Evolutionary conservation across 768 basidiomycete genomes (phyloP).

Genomic region (Boletus coccyginus): DNA sequence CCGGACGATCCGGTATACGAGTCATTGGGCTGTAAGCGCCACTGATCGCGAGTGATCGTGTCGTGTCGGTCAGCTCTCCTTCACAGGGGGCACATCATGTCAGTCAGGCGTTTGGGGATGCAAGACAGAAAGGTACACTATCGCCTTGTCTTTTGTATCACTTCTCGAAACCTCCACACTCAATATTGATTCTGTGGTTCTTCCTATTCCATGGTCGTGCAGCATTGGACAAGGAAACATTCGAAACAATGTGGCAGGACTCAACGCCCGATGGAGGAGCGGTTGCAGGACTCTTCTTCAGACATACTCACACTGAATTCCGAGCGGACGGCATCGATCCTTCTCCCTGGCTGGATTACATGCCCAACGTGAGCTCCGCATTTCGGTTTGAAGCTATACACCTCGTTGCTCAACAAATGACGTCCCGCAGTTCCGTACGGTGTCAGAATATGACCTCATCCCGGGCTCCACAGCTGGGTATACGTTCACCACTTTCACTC

Average conservation of each 20-base stretch:
- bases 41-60: background rate
- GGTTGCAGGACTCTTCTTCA: conserved; percentile 61
- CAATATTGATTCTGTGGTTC: background rate
- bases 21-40: conserved; percentile 72
- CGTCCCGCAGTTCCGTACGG: conserved; percentile 29
- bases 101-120: conserved; percentile 50
- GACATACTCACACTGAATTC: conserved; percentile 62
- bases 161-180: background rate
- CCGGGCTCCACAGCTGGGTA: conserved; percentile 46
- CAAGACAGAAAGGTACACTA: conserved; percentile 52
- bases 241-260: conserved; percentile 71
- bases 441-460: conserved; percentile 42
- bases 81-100: conserved; percentile 82
- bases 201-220: background rate
- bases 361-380: conserved; percentile 47
- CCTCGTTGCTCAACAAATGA: background rate
- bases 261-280: conserved; percentile 52
- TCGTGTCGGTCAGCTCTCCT: background rate
- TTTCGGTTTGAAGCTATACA: background rate
- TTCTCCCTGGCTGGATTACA: conserved; percentile 39
- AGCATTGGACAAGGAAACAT: conserved; percentile 74
- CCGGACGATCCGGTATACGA: conserved; percentile 73
- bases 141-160: background rate
- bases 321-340: conserved; percentile 38
- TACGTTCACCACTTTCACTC: conserved; percentile 63